Base-by-base conservation (phyloP, 306 rosid species). In the Malus fusca region DNA sequence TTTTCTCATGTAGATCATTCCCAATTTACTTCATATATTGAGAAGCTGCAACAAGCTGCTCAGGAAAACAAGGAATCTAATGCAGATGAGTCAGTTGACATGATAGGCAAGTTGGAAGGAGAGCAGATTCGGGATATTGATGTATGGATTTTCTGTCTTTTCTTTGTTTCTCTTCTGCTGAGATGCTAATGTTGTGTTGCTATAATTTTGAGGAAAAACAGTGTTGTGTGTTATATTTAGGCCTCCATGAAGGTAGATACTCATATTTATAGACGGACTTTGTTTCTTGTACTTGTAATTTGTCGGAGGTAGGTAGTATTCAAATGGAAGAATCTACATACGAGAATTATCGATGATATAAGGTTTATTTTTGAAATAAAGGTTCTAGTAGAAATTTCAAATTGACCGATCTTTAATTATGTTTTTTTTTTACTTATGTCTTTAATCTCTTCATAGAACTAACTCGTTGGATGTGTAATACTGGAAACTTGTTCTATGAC, bases 21-120 rank as follows among this genome's bases (percentile, higher is more conserved):
- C 63, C 91, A 84, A 64, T 90, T 83, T 72, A 69, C 86, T 60
- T 60, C 73, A 69, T 78, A 87, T 76, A 84, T 92, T 65, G 92
- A 87, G 79, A 86, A 66, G 70, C 86, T 89, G 84, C 82, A 85
- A 79, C 83, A 84, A 88, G 86, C 67, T 69, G 73, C 75, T 53
- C 85, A 85, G 83, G 84, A 69, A 81, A 89, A 93, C 79, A 78
- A 78, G 46, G 88, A 90, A 68, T 56, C 79, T 10, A 26, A 53
- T 68, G 77, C 18, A 77, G 89, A 90, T 30, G 88, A 82, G 51
- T 65, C 85, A 53, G 88, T 53, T 88, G 83, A 69, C 43, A 44
- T 69, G 77, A 68, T 74, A 0, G 85, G 62, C 43, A 87, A 83
- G 73, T 91, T 86, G 81, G 83, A 65, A 65, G 82, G 30, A 83